phyloP scores from a whole-genome alignment of 176 grass and related monocot species.

The Microstegium vimineum region DNA sequence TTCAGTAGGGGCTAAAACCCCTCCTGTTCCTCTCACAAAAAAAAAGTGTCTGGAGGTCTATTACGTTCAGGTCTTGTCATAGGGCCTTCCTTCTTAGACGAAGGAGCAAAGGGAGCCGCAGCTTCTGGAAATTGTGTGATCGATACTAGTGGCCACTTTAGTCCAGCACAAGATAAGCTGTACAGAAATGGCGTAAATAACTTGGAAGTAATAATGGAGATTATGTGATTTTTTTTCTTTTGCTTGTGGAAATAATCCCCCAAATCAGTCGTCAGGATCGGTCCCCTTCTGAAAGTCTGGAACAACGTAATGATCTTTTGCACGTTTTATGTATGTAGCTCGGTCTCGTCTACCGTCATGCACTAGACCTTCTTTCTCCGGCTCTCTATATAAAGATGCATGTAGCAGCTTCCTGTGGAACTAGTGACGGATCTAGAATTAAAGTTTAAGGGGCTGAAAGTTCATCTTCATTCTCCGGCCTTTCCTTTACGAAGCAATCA shows the following conservation, averaged over 20 bases:
- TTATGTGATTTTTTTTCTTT: neutral
- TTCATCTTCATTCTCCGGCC: too few species aligned
- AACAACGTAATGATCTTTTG: neutral
- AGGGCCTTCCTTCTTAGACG: neutral
- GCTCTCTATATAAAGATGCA: too few species aligned
- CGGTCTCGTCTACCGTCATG: too few species aligned
- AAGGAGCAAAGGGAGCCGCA: neutral
- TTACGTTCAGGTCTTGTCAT: neutral
- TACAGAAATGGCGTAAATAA: neutral
- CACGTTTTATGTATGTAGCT: too few species aligned
- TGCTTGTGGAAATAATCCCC: neutral
- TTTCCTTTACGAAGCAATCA: too few species aligned
- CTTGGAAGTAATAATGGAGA: neutral
- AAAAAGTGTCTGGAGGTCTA: neutral
- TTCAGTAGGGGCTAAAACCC: too few species aligned
- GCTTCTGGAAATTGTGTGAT: neutral
- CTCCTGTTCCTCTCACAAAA: too few species aligned
- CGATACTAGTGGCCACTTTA: neutral
- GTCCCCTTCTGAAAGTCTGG: neutral
- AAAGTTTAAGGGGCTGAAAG: too few species aligned
- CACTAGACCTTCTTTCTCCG: too few species aligned
- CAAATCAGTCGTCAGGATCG: neutral
- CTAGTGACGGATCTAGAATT: too few species aligned
- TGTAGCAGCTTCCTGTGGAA: too few species aligned
- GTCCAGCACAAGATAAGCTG: neutral